Base-by-base conservation (phyloP, 2,329 filamentous ascomycete species). In the Botrytis deweyae region DNA sequence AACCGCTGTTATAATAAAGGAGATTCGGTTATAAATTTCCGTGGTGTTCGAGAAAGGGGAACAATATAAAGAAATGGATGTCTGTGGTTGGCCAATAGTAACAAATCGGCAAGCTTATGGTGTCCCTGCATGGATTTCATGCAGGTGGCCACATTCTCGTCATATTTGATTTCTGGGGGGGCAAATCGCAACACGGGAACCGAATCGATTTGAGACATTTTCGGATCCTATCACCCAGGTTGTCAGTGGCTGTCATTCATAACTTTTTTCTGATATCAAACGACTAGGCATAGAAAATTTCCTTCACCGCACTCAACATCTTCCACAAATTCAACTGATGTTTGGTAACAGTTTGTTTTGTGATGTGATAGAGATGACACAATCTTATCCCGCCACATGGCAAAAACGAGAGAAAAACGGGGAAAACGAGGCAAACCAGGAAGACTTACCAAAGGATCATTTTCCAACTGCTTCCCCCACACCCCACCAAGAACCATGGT, bases 241-340 rank as follows among this genome's bases (percentile, higher is more conserved):
- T 68, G 63, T 72, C 52, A 72, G 70, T 72, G 70, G 70, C 70
- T 67, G 52, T 68, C 63, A 68, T 68, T 67, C 5, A 72, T 44
- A 61, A 36, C 52, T 38, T 68, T 55, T 55, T 55, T 58, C 42
- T 68, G 49, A 68, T 58, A 68, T 55, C 46, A 29, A 68, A 68
- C 65, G 36, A 22, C 46, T 33, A 58, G 49, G 33, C 25, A 14
- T 12, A 58, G 33, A 40, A 42, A 29, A 58, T 9, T 22, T 25
- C 42, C 46, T 72, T 72, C 49, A 36, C 44, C 58, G 58, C 67
- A 61, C 22, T 10, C 29, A 59, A 10, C 40, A 29, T 38, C 49
- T 58, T 42, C 46, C 70, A n/a, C 36, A 58, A 55, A 29, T 42
- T 33, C 33, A 18, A 66, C 36, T 12, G 40, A 42, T 36, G 8